Evolutionary conservation across 192 early-diverging fungal species (phyloP).

Genomic region (Backusella psychrophila): DNA sequence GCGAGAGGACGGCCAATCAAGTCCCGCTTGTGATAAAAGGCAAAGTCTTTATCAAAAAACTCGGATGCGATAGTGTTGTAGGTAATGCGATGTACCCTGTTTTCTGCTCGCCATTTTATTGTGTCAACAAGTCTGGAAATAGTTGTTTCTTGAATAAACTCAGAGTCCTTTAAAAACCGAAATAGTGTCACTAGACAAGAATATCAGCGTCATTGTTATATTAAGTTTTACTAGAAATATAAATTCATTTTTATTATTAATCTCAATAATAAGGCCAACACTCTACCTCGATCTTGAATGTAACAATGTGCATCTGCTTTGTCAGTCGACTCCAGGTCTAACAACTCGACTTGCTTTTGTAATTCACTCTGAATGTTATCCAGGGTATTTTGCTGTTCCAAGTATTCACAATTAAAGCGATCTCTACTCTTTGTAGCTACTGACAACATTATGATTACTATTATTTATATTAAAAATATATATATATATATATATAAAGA

Average conservation of each 20-base stretch:
- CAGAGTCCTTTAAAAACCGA: conserved; percentile 33
- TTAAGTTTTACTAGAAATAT: neutral
- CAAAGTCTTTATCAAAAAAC: conserved; percentile 32
- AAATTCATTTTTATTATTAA: neutral
- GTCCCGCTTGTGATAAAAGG: conserved; percentile 42
- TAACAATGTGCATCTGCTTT: conserved; percentile 1
- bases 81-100: conserved; percentile 17
- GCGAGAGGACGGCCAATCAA: conserved; percentile 36
- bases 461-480: neutral
- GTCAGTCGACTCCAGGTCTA: neutral
- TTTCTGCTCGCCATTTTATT: conserved; percentile 39
- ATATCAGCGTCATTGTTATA: neutral
- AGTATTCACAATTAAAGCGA: conserved; percentile 4
- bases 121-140: conserved; percentile 22
- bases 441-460: neutral
- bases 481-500: too few relatives aligned
- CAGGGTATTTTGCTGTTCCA: neutral
- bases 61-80: conserved; percentile 18
- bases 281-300: conserved; percentile 29
- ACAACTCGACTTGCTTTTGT: neutral
- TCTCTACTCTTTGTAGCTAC: neutral
- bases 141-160: conserved; percentile 22
- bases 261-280: neutral
- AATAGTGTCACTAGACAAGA: conserved; percentile 41
- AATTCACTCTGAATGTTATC: neutral